These are phyloP conservation scores for Bidens hawaiensis DNA, from an alignment of 140 eudicot species.

Conservation along the genomic window DNA sequence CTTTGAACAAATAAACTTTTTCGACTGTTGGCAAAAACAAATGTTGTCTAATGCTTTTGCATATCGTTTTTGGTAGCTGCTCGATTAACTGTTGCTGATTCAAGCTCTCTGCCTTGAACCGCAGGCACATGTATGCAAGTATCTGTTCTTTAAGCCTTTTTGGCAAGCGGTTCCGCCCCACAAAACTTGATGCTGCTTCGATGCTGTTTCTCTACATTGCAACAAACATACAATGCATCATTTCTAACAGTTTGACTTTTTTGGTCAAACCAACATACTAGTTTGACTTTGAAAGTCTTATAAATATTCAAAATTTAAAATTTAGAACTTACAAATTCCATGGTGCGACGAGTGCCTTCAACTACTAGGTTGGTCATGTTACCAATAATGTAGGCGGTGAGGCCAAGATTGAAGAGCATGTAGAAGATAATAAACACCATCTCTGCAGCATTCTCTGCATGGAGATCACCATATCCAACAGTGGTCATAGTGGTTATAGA, in stretches of 20 bases:
- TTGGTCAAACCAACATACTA: conserved; percentile 6
- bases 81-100: conserved; percentile 81
- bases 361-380: conserved; percentile 97
- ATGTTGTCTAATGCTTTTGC: conserved; percentile 78
- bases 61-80: conserved; percentile 76
- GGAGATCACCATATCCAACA: conserved; percentile 92
- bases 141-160: conserved; percentile 74
- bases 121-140: conserved; percentile 80
- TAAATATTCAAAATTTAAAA: background rate
- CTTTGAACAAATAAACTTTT: conserved; percentile 67
- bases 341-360: conserved; percentile 93
- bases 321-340: conserved; percentile 71
- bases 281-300: conserved; percentile 8
- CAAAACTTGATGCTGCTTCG: conserved; percentile 86
- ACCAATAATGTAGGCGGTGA: conserved; percentile 86
- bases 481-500: conserved; percentile 94
- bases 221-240: background rate
- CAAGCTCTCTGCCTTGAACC: conserved; percentile 87
- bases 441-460: conserved; percentile 77
- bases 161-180: conserved; percentile 71
- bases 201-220: conserved; percentile 75
- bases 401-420: conserved; percentile 88
- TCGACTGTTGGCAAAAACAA: conserved; percentile 64
- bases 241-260: conserved; percentile 11
- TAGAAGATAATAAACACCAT: conserved; percentile 77